Evolutionary conservation across 495 filamentous ascomycete genomes (phyloP), one percentile per base, ranked within the genome.

Genomic region (Copromyces sp.): DNA sequence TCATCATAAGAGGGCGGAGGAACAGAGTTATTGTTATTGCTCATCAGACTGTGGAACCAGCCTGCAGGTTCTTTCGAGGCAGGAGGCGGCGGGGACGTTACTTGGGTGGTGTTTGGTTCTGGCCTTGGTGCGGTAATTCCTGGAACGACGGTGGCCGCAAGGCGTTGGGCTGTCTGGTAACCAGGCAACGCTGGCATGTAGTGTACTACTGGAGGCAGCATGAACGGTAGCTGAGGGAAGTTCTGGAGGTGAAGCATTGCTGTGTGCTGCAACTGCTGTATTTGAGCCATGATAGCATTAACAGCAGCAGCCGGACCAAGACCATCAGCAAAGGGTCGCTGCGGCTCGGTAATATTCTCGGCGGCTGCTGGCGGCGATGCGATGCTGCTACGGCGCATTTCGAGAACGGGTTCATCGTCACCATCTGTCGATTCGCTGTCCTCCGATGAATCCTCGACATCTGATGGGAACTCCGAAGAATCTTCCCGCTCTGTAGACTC

Each of bases 1-100:
- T 94, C 93, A 70, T 94, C 89, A 73, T 97, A 97, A 5, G 93
- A 88, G 40, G 93, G 93, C 7, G 93, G 93, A 38, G 85, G 84
- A 6, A 82, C 76, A 2, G 79, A 71, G 37, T 83, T 65, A 37
- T 65, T 65, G 53, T 65, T 65, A 32, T 65, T 65, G 53, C 53
- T 65, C 53, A 7, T 59, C 20, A 59, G 47, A 29, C 53, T 35
- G 32, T 65, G 35, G 53, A 65, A 93, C 74, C 86, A 83, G 73
- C 84, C 85, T 73, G 89, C 86, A 5, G 76, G 84, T 40, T 88
- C 89, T 71, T 86, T 87, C 2, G 80, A 78, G 16, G 82, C 82
- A 17, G 81, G 69, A 17, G 81, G 69, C 42, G 74, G 79, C 47
- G 82, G 78, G 16, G 80, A 78, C 9, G 76, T 80, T 8, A 74